A percentile compares a stretch with the other conserved stretches of the same genome.
These are phyloP conservation scores for Tagetes erecta DNA, from an alignment of 129 eudicot genomes.

Conservation along the genomic window DNA sequence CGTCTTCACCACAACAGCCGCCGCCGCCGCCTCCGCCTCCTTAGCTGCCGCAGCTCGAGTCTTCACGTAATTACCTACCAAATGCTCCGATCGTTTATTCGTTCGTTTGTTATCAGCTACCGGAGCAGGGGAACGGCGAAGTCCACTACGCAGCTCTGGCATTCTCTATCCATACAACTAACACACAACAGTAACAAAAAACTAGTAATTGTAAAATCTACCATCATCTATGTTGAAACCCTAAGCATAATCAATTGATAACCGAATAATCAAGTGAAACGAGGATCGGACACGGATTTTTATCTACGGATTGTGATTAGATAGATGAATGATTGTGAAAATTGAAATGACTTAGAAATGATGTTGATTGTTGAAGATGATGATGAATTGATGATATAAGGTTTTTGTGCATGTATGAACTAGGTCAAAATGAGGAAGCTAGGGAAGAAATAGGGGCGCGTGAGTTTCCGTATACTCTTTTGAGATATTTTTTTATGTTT, in stretches of 20 bases:
- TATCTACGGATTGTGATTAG: not conserved
- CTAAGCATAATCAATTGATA: conserved; percentile 16
- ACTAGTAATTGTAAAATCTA: conserved; percentile 18
- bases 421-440: conserved; percentile 8
- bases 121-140: conserved; percentile 38
- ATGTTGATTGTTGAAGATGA: not conserved
- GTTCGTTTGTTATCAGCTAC: conserved; percentile 29
- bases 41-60: conserved; percentile 56
- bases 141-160: conserved; percentile 57
- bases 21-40: conserved; percentile 23
- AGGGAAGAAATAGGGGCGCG: conserved; percentile 17
- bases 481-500: not conserved
- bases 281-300: not conserved
- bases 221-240: conserved; percentile 35
- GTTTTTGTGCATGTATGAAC: conserved; percentile 11
- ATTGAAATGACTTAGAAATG: not conserved
- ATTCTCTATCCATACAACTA: conserved; percentile 39
- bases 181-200: not conserved
- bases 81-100: conserved; percentile 27
- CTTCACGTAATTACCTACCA: conserved; percentile 42
- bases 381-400: not conserved
- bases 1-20: not conserved
- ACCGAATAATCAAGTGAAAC: conserved; percentile 6
- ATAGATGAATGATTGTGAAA: not conserved
- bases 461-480: not conserved